Evolutionary conservation across 345 rosid genomes (phyloP), one percentile per base, ranked within the genome.

Genomic region (Geranium rotundifolium): DNA sequence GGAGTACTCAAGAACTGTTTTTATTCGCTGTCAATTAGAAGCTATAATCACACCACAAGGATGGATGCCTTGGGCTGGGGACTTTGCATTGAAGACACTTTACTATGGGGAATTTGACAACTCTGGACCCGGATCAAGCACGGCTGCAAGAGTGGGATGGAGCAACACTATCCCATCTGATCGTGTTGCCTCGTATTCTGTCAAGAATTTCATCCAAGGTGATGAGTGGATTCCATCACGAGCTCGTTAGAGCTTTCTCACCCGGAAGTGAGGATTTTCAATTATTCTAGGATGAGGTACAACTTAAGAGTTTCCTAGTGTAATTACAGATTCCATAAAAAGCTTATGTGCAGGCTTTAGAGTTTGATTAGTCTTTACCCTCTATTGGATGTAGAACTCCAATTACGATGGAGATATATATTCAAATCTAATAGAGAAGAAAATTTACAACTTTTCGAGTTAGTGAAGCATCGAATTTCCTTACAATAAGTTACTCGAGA

Each of bases 31-130:
- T 30, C 27, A 34, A 34, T 60, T 77, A 29, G 81, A 69, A 64
- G 69, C 65, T 49, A 73, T 80, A 10, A 14, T 77, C 60, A 55
- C 72, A 0, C 64, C 79, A n/a, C 58, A 61, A 17, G 84, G 84
- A 27, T 80, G 84, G 84, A 9, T 77, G 76, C 80, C 81, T 0
- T 80, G 76, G 75, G 50, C 29, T 6, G 82, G 78, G 27, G 75
- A 77, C 60, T 77, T 77, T 9, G 80, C 80, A 3, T 50, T 77
- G 63, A 59, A 72, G 54, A 80, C 84, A 4, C 82, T 80, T n/a
- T 80, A 80, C 30, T 80, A 80, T 1, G 84, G 84, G 18, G 84
- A 80, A 62, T 77, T 65, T 63, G 60, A 57, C 65, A 80, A 80
- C 31, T 34, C 72, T 0, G 84, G 84, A 9, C 66, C 76, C 0